phyloP scores from a whole-genome alignment of 2,329 filamentous ascomycete genomes.

The Penicillium psychrosexuale region DNA sequence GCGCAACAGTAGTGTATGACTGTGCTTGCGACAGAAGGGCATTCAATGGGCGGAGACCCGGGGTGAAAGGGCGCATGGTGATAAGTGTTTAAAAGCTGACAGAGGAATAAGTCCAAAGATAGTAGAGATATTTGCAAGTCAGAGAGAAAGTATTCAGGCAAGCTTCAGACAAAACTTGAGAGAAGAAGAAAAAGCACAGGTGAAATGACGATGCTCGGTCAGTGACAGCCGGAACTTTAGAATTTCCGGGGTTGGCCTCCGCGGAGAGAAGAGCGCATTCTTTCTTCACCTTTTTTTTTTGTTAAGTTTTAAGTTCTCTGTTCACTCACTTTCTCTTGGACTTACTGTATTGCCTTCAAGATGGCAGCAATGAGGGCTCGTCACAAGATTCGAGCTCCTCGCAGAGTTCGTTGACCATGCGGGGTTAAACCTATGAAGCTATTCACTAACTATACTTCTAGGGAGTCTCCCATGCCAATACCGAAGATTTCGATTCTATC shows the following conservation, averaged over 20 bases:
- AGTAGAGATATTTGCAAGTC: background rate
- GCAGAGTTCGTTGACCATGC: slow-evolving; percentile 53
- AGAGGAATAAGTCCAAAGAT: background rate
- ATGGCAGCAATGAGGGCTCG: slow-evolving; percentile 55
- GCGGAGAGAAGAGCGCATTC: slow-evolving; percentile 25
- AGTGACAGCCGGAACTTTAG: slow-evolving; percentile 10
- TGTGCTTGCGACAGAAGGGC: slow-evolving; percentile 13
- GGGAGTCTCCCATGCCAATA: slow-evolving; percentile 55
- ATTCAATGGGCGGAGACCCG: slow-evolving; percentile 25
- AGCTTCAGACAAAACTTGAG: background rate
- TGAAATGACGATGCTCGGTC: slow-evolving; percentile 8
- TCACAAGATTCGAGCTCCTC: slow-evolving; percentile 64
- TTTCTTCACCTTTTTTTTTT: slow-evolving; percentile 1
- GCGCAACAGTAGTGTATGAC: slow-evolving; percentile 14
- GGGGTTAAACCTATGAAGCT: slow-evolving; percentile 6
- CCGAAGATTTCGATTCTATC: slow-evolving; percentile 76
- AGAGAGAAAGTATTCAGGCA: too few relatives aligned
- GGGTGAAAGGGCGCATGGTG: slow-evolving; percentile 19
- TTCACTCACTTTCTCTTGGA: background rate
- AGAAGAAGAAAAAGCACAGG: background rate
- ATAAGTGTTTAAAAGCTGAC: background rate
- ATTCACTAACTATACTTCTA: slow-evolving; percentile 32
- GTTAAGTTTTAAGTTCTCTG: background rate
- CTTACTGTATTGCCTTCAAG: slow-evolving; percentile 13
- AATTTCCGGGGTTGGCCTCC: slow-evolving; percentile 19